Percentiles rank a stretch among this genome's conserved stretches.
Conservation (phyloP, 2,329 filamentous ascomycete species). For the Corynespora cassiicola region DNA sequence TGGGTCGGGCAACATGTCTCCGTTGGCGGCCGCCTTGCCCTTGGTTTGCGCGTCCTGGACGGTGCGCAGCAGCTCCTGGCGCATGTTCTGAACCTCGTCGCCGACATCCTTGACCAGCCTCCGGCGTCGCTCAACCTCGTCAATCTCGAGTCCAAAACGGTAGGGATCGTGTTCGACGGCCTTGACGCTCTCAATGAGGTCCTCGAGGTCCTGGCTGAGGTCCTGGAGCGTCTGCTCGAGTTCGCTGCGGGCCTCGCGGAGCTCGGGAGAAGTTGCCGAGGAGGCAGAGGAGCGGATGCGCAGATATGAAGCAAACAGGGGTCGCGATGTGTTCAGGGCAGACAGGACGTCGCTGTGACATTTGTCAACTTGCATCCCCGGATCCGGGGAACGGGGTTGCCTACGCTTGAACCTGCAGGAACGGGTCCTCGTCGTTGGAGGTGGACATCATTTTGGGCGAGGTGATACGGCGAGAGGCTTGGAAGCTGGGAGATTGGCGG, state of each 20-base stretch:
- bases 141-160: conserved; percentile 81
- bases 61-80: conserved; percentile 74
- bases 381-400: conserved; percentile 13
- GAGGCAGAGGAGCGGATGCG: conserved; percentile 89
- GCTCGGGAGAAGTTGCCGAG: conserved; percentile 68
- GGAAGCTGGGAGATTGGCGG: conserved; percentile 3
- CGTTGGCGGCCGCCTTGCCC: conserved; percentile 45
- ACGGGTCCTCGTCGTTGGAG: conserved; percentile 53
- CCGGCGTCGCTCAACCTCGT: conserved; percentile 81
- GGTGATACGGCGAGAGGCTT: conserved; percentile 9
- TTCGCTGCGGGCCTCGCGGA: conserved; percentile 70
- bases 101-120: conserved; percentile 89
- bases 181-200: conserved; percentile 84
- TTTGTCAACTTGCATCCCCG: conserved; percentile 27
- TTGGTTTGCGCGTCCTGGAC: conserved; percentile 51
- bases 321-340: conserved; percentile 79
- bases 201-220: conserved; percentile 82
- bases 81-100: conserved; percentile 87
- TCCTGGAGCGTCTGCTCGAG: conserved; percentile 78
- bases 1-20: conserved; percentile 64
- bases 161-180: conserved; percentile 89
- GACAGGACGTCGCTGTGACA: conserved; percentile 79
- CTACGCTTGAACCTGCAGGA: conserved; percentile 58
- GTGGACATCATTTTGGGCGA: conserved; percentile 43
- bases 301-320: conserved; percentile 92